These are phyloP conservation scores for Candida freyschussii DNA, from an alignment of 1,139 yeast species.

Conservation along the genomic window DNA sequence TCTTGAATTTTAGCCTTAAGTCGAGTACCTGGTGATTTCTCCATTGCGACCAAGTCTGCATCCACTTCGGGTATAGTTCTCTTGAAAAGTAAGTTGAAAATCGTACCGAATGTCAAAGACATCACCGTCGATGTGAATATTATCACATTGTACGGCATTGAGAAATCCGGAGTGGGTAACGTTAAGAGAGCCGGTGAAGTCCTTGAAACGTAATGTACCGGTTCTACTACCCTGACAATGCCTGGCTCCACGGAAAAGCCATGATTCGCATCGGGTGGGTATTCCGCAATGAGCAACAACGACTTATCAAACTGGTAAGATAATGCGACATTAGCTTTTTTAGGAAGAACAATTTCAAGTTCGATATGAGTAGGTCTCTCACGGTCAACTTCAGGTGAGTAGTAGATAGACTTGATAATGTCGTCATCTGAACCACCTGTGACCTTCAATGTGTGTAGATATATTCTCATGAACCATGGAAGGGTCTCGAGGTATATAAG, in stretches of 20 bases:
- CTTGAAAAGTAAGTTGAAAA: slow-evolving; percentile 75
- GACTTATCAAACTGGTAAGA: slow-evolving; percentile 86
- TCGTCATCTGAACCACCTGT: slow-evolving; percentile 24
- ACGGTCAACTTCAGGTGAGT: slow-evolving; percentile 77
- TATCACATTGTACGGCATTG: slow-evolving; percentile 98
- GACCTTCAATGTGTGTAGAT: slow-evolving; percentile 60
- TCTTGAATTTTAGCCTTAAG: slow-evolving; percentile 4
- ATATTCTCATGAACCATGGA: slow-evolving; percentile 92
- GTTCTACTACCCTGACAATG: slow-evolving; percentile 51
- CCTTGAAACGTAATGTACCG: slow-evolving; percentile 53
- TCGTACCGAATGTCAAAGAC: slow-evolving; percentile 86
- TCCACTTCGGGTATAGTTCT: slow-evolving; percentile 75
- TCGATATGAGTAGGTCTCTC: slow-evolving; percentile 82
- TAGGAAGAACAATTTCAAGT: slow-evolving; percentile 57
- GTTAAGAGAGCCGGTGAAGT: slow-evolving; percentile 82
- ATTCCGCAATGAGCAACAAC: slow-evolving; percentile 77
- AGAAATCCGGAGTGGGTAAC: slow-evolving; percentile 95
- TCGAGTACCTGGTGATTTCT: slow-evolving; percentile 12
- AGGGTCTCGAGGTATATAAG: slow-evolving; percentile 73
- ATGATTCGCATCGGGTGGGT: slow-evolving; percentile 98
- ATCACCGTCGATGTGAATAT: slow-evolving; percentile 90
- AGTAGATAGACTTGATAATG: slow-evolving; percentile 52
- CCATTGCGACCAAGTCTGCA: slow-evolving; percentile 20
- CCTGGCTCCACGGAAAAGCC: slow-evolving; percentile 96
- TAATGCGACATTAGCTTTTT: slow-evolving; percentile 55